Base-by-base conservation (phyloP, 345 rosid species). In the Eutrema japonicum region DNA sequence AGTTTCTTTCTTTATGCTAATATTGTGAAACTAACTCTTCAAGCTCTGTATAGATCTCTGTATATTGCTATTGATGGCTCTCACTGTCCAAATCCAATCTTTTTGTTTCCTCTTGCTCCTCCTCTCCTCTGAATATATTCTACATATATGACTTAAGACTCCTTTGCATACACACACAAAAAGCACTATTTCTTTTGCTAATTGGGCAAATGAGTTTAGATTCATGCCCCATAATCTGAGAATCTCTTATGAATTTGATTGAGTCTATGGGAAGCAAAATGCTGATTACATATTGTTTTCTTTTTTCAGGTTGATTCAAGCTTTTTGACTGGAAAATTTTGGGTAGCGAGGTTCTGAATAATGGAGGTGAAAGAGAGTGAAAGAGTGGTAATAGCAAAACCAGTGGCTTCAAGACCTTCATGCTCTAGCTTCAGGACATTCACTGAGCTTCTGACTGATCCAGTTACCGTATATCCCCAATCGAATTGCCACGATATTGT, bases 371-470 rank as follows among this genome's bases (percentile, higher is more conserved):
- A 84, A 62, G 96, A 89, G 72, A 77, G 81, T 30, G 89, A 86
- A 41, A 88, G 89, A 77, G 81, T 81, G 27, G 84, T 84, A 32
- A 73, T 92, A 75, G 85, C 87, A 2, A 92, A 90, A 81, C 99
- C 99, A 53, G 89, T 95, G 66, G 92, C 99, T 49, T 87, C 96
- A 42, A 89, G 89, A 82, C 98, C 99, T 66, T 81, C 82, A 70
- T 72, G 82, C 76, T 83, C 89, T 33, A 78, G 76, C 38, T 83
- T 95, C 47, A 80, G 80, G 67, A 80, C 93, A 22, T 92, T 89
- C 83, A 79, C 93, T 26, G 92, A 88, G 83, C 91, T 86, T 64
- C 89, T 89, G 8, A 83, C 85, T 3, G 89, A 85, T 41, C 83
- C 91, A 27, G 73, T 86, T 45, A 80, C 83, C 51, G 70, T 72